Conservation (phyloP, 2,329 filamentous ascomycete genomes). For the Hymenoscyphus fraxineus region DNA sequence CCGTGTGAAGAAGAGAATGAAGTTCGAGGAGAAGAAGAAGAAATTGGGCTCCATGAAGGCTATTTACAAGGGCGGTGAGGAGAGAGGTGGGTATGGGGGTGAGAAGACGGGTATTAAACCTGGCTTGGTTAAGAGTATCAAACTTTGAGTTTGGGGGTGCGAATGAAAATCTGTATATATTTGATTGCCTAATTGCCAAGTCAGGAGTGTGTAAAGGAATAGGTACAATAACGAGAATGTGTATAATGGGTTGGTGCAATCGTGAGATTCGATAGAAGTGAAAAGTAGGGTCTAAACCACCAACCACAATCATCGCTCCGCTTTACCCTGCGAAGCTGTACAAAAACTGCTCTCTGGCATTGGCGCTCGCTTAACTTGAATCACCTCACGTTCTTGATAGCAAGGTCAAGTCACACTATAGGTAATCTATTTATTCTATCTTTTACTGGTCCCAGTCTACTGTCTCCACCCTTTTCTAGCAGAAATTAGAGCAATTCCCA, state of each 20-base stretch:
- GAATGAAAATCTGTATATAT: not conserved
- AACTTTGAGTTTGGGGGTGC: slow-evolving; percentile 52
- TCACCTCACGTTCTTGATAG: no score
- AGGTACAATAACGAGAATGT: no score
- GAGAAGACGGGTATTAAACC: slow-evolving; percentile 95
- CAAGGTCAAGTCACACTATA: not conserved
- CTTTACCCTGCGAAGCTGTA: no score
- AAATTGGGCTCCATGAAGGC: slow-evolving; percentile 85
- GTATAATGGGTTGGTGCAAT: no score
- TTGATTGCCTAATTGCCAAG: not conserved
- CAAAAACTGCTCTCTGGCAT: no score
- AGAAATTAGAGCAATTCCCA: not conserved
- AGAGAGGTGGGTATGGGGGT: slow-evolving; percentile 81
- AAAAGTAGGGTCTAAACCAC: no score
- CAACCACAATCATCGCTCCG: no score
- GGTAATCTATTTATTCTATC: not conserved
- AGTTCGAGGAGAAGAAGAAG: slow-evolving; percentile 96
- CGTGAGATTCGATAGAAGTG: no score
- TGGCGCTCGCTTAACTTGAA: no score
- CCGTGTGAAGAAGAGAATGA: slow-evolving; percentile 95
- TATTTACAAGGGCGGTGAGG: slow-evolving; percentile 80
- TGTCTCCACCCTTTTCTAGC: not conserved
- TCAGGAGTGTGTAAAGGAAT: no score
- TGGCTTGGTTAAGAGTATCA: slow-evolving; percentile 87
- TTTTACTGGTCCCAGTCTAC: not conserved